Evolutionary conservation across 2,329 filamentous ascomycete genomes (phyloP), one percentile per base, ranked within the genome.

Genomic region (Phoma sp.): DNA sequence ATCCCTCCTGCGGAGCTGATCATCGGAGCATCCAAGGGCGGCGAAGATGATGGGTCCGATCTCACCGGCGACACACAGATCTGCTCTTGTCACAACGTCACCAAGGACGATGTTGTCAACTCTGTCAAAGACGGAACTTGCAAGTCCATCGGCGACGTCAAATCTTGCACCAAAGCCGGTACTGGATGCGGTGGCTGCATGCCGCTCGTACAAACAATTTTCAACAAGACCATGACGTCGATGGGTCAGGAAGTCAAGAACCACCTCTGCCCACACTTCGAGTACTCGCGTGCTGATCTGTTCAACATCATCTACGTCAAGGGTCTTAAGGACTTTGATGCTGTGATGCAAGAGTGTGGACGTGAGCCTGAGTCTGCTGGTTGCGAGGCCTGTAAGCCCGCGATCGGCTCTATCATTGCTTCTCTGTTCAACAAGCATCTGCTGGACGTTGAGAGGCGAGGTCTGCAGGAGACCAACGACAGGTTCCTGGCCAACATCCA

Each of bases 11-110:
- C 88, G 43, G 86, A 96, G 71, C 86, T 96, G 51, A 96, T 96
- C 59, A 79, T 96, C 2, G 92, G 92, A 0, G 86, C 87, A 0
- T 85, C 85, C 62, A 90, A 88, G 62, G 86, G 86, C 0, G 89
- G 87, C 2, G 91, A 90, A 9, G 52, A 55, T 10, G 89, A 92
- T 44, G 87, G 81, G 1, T 90, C 90, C 62, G 91, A 96, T 66
- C 82, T 96, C 61, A 83, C 88, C 45, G 90, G 95, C 64, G 90
- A 95, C 68, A 90, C 90, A 0, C 93, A 96, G 70, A 89, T 96
- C 57, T 96, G 92, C 75, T 95, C 91, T 1, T 96, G 92, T 65
- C 92, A 96, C 79, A 96, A 96, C 70, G 92, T 96, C 37, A 88
- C 86, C 23, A 96, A 96, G 72, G 89, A 89, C 13, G 90, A 93